Evolutionary conservation across 1,139 yeast genomes (phyloP).

Genomic region (Taphrina communis): DNA sequence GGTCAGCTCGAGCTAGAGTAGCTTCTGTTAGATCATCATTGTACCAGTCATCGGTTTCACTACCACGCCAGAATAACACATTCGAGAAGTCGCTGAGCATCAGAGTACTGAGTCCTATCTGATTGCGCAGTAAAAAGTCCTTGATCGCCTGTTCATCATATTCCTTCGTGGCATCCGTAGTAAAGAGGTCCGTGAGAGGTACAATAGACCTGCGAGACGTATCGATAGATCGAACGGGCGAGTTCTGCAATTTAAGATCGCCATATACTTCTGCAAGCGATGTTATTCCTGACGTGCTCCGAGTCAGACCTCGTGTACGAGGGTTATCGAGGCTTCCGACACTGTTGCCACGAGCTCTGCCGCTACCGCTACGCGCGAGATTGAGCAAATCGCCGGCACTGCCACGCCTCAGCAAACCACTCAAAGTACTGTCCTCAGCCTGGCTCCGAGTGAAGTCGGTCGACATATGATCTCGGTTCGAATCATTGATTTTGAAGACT

Average conservation of each 20-base stretch:
- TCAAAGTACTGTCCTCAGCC: constrained; percentile 11
- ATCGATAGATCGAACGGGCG: constrained; percentile 8
- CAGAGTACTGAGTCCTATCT: constrained; percentile 13
- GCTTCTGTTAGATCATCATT: constrained; percentile 29
- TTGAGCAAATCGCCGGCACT: constrained; percentile 35
- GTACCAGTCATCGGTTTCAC: constrained; percentile 38
- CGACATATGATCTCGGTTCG: neutral
- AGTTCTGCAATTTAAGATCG: neutral
- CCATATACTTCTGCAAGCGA: neutral
- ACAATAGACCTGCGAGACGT: neutral
- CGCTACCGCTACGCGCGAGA: constrained; percentile 12
- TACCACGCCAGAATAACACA: constrained; percentile 19
- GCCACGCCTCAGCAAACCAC: constrained; percentile 32
- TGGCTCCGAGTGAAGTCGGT: constrained; percentile 1
- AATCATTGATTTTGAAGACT: constrained; percentile 21
- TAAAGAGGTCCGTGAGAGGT: neutral
- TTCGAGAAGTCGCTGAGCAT: constrained; percentile 30
- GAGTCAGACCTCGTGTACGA: neutral
- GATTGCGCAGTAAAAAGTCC: constrained; percentile 25
- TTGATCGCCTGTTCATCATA: constrained; percentile 17
- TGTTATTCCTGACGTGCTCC: neutral
- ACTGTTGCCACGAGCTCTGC: constrained; percentile 28
- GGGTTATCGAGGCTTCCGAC: constrained; percentile 34
- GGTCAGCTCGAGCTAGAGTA: neutral
- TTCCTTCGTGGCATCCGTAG: neutral